Conservation (phyloP, 2,329 filamentous ascomycete species). For the Orbilia oligospora region DNA sequence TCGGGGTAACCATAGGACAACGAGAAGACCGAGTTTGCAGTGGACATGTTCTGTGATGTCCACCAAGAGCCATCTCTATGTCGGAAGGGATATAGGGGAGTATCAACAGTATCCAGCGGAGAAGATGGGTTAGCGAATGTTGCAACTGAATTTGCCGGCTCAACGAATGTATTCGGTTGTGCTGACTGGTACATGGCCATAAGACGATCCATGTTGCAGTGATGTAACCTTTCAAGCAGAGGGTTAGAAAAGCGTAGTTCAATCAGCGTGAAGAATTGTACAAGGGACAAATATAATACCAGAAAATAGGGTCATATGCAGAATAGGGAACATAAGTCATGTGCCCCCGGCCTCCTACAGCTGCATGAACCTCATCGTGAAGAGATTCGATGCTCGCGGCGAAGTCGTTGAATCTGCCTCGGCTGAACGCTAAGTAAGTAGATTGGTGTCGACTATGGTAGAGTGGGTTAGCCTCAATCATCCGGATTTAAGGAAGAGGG, state of each 20-base stretch:
- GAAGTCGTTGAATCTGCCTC: constrained; percentile 60
- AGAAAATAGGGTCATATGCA: constrained; percentile 65
- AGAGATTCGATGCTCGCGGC: constrained; percentile 62
- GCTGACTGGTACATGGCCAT: constrained; percentile 64
- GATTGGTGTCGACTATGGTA: constrained; percentile 60
- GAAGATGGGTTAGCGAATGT: constrained; percentile 60
- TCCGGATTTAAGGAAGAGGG: constrained; percentile 5
- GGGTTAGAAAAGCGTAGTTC: neutral
- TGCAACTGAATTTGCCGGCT: constrained; percentile 49
- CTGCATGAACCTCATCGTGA: constrained; percentile 63
- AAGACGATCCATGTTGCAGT: constrained; percentile 64
- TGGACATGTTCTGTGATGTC: constrained; percentile 61
- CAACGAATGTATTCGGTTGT: constrained; percentile 58
- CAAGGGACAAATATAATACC: constrained; percentile 51
- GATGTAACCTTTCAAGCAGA: constrained; percentile 37
- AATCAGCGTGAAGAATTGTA: neutral
- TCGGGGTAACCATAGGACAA: constrained; percentile 63
- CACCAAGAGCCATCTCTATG: constrained; percentile 59
- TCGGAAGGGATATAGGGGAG: constrained; percentile 63
- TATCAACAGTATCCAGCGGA: constrained; percentile 61
- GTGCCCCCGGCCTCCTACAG: constrained; percentile 62
- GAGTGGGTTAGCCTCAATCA: constrained; percentile 39
- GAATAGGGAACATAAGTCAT: constrained; percentile 64
- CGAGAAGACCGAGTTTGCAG: constrained; percentile 57
- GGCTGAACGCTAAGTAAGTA: constrained; percentile 63